A percentile compares a stretch with the other conserved stretches of the same genome.
Conservation (phyloP, 73 alveolate species). For the Symbiodinium natans region DNA sequence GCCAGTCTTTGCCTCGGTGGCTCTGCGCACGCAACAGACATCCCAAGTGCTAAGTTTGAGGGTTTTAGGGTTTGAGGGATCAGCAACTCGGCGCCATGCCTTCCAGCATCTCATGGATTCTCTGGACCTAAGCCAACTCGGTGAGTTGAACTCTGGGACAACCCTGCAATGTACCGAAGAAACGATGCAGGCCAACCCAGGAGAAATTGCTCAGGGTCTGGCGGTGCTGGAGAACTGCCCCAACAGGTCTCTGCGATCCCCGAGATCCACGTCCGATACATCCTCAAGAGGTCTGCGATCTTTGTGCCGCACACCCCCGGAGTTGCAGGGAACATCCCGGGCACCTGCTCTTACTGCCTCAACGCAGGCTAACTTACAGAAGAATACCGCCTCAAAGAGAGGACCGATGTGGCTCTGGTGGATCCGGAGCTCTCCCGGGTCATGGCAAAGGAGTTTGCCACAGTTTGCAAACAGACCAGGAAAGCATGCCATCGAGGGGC, state of each 20-base stretch:
- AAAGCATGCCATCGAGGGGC: too few relatives aligned
- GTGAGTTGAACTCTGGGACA: too few relatives aligned
- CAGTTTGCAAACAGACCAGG: too few relatives aligned
- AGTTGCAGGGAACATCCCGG: not conserved
- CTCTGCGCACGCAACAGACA: not conserved
- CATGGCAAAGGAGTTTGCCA: too few relatives aligned
- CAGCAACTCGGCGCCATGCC: not conserved
- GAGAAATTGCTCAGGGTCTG: not conserved
- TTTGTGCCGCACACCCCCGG: not conserved
- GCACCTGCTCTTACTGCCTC: not conserved
- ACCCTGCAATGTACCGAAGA: not conserved
- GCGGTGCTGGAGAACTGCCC: constrained; percentile 69
- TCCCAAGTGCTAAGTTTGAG: not conserved
- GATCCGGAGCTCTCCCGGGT: too few relatives aligned
- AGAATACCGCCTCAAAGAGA: too few relatives aligned
- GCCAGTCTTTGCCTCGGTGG: constrained; percentile 84
- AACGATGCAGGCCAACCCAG: not conserved
- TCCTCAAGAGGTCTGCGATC: not conserved
- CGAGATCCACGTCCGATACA: constrained; percentile 85
- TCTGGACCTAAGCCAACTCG: constrained; percentile 14
- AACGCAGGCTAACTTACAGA: too few relatives aligned
- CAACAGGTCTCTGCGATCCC: constrained; percentile 79
- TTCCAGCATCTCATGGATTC: constrained; percentile 35
- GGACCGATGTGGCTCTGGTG: too few relatives aligned
- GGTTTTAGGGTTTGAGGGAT: not conserved